These are phyloP conservation scores for Rosa persica DNA, from an alignment of 306 rosid genomes.

Conservation along the genomic window DNA sequence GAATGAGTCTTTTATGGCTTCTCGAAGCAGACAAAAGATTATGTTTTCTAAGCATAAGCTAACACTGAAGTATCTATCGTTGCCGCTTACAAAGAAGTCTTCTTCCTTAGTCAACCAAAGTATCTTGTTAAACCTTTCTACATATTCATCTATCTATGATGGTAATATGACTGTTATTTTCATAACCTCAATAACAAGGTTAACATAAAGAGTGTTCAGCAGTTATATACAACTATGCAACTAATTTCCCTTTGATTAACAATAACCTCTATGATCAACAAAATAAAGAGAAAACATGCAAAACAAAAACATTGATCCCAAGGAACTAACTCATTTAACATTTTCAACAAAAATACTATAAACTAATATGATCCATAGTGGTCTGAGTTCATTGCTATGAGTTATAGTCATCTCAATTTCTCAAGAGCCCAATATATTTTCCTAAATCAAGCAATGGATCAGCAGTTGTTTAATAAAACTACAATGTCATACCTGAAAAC, in stretches of 20 bases:
- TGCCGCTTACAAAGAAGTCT: background rate
- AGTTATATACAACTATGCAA: background rate
- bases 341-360: background rate
- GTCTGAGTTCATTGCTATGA: background rate
- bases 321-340: background rate
- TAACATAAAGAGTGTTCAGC: background rate
- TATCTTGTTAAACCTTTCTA: background rate
- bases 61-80: too few species aligned
- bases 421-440: background rate
- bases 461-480: background rate
- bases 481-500: constrained; percentile 55
- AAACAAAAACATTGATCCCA: background rate
- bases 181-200: background rate
- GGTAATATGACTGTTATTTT: background rate
- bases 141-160: background rate
- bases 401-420: background rate
- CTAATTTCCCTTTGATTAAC: background rate
- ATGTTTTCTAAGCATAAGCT: too few species aligned
- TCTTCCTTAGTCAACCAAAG: background rate
- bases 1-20: too few species aligned
- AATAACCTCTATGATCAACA: background rate
- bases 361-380: background rate
- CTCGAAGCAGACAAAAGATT: too few species aligned
- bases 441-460: background rate
- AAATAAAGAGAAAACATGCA: background rate